A percentile compares a stretch with the other conserved stretches of the same genome.
phyloP scores from a whole-genome alignment of 192 early-diverging fungal species.

The Gigaspora rosea region DNA sequence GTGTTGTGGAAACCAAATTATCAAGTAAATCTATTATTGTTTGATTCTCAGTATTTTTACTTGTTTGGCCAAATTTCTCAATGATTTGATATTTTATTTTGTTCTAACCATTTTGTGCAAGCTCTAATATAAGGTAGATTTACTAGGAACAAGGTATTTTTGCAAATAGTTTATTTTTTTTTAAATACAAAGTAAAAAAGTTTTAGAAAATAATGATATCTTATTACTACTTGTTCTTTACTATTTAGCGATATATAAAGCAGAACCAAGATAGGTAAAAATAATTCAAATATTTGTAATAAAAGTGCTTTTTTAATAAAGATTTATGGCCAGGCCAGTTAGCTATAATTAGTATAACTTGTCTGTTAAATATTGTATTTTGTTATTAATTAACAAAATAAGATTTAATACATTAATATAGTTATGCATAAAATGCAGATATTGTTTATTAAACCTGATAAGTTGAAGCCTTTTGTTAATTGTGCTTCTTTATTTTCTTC shows the following conservation, averaged over 20 bases:
- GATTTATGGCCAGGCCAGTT: neutral
- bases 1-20: too few relatives aligned
- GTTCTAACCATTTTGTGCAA: neutral
- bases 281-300: neutral
- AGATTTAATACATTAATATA: neutral
- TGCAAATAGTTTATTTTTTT: neutral
- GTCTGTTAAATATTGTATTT: neutral
- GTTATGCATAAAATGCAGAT: neutral
- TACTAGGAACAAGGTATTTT: neutral
- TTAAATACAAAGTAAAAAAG: constrained; percentile 5
- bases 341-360: neutral
- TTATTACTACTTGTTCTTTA: too few relatives aligned
- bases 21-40: too few relatives aligned
- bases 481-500: neutral
- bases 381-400: neutral
- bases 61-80: too few relatives aligned
- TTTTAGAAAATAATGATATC: too few relatives aligned
- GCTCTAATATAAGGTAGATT: neutral
- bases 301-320: constrained; percentile 10
- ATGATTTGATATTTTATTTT: too few relatives aligned
- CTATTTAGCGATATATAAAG: too few relatives aligned
- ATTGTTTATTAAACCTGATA: neutral
- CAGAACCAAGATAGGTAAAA: neutral
- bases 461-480: neutral
- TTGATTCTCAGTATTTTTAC: too few relatives aligned